Conservation (phyloP, 2,329 filamentous ascomycete species). For the Aspergillus pseudoglaucus region DNA sequence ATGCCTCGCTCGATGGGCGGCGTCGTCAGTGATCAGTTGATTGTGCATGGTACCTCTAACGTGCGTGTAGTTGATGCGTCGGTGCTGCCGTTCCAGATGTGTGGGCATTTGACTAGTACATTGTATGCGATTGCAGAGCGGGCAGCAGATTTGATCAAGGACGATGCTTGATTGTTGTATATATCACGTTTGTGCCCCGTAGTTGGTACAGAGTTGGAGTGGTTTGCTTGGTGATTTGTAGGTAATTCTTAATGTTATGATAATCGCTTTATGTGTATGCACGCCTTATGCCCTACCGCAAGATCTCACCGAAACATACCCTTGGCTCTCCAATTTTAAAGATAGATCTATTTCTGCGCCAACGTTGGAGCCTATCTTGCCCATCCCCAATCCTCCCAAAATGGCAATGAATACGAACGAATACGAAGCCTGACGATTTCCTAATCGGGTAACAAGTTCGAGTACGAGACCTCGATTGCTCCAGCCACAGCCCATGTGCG, state of each 20-base stretch:
- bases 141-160: conserved; percentile 25
- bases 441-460: not conserved
- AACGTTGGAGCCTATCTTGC: too few relatives aligned
- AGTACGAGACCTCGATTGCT: not conserved
- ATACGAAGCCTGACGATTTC: not conserved
- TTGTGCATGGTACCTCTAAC: conserved; percentile 27
- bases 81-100: conserved; percentile 21
- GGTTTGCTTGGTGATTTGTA: too few relatives aligned
- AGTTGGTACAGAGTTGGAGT: not conserved
- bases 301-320: too few relatives aligned
- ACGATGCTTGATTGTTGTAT: not conserved
- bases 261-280: not conserved
- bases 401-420: too few relatives aligned
- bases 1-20: conserved; percentile 24
- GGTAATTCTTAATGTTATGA: too few relatives aligned
- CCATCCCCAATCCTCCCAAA: too few relatives aligned
- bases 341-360: too few relatives aligned
- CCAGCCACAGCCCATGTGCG: too few relatives aligned
- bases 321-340: too few relatives aligned
- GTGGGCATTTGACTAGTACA: conserved; percentile 19
- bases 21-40: conserved; percentile 23
- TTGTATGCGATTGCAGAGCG: conserved; percentile 25
- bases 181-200: not conserved
- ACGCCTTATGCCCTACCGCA: not conserved
- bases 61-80: conserved; percentile 27